Evolutionary conservation across 2,329 filamentous ascomycete species (phyloP).

Genomic region (Incumbomyces delicatus): DNA sequence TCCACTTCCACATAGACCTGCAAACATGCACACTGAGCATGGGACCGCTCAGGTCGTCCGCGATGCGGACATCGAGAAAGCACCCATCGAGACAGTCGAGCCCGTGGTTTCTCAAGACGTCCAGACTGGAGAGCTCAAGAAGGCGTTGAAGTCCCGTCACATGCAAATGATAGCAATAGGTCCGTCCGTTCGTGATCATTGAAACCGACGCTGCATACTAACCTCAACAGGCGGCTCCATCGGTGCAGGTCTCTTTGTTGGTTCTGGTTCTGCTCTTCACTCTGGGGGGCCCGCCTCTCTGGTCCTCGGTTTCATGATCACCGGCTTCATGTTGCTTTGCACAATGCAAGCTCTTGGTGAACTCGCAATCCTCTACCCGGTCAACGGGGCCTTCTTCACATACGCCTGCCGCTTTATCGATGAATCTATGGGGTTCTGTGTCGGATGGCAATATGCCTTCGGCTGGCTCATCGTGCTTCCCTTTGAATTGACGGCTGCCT

Average conservation of each 20-base stretch:
- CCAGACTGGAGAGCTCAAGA: neutral
- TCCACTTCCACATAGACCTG: neutral
- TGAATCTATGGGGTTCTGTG: constrained; percentile 34
- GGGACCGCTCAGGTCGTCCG: neutral
- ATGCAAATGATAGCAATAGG: constrained; percentile 24
- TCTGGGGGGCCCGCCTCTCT: constrained; percentile 30
- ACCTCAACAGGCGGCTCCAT: constrained; percentile 22
- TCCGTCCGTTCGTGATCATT: neutral
- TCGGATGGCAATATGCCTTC: constrained; percentile 29
- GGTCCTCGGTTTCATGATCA: constrained; percentile 40
- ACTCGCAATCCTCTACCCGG: constrained; percentile 67
- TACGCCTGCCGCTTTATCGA: constrained; percentile 57
- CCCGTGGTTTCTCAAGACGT: neutral
- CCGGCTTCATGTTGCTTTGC: constrained; percentile 49
- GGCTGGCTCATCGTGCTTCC: constrained; percentile 17
- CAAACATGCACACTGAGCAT: neutral
- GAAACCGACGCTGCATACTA: neutral
- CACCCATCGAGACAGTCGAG: neutral
- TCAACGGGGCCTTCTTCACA: constrained; percentile 58
- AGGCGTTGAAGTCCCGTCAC: constrained; percentile 19
- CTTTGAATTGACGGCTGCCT: constrained; percentile 18
- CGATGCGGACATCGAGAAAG: neutral
- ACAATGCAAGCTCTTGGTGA: constrained; percentile 53
- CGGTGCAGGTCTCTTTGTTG: constrained; percentile 31
- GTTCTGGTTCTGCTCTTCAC: constrained; percentile 27